phyloP scores from a whole-genome alignment of 2,329 filamentous ascomycete species.

The Lachnellula hyalina region DNA sequence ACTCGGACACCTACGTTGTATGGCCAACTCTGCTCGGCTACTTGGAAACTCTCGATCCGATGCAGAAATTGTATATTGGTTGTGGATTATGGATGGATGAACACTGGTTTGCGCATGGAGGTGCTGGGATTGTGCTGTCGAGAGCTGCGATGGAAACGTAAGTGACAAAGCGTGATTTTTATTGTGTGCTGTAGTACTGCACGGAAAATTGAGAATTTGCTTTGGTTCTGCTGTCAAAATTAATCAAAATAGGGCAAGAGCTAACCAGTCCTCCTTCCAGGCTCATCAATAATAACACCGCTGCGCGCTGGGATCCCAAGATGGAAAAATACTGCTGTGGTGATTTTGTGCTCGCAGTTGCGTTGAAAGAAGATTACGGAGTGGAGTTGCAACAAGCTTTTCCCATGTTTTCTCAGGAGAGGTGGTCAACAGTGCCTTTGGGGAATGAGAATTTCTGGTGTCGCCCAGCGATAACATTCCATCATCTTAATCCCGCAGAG shows the following conservation, averaged over 20 bases:
- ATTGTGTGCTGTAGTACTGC: slow-evolving; percentile 26
- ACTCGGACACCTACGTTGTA: slow-evolving; percentile 51
- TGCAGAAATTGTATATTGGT: slow-evolving; percentile 45
- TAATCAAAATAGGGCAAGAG: neutral
- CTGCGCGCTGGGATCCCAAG: slow-evolving; percentile 41
- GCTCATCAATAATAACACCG: slow-evolving; percentile 38
- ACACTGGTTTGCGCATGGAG: slow-evolving; percentile 49
- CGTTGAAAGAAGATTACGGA: slow-evolving; percentile 40
- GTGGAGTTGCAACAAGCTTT: slow-evolving; percentile 40
- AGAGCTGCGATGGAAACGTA: slow-evolving; percentile 46
- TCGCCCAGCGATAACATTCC: slow-evolving; percentile 50
- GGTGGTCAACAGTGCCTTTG: slow-evolving; percentile 45
- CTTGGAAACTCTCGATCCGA: slow-evolving; percentile 11
- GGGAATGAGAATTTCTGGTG: slow-evolving; percentile 41
- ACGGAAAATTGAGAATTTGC: neutral
- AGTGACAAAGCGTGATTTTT: slow-evolving; percentile 44
- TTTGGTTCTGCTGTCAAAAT: neutral
- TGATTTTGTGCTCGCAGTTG: slow-evolving; percentile 44
- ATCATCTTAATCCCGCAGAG: slow-evolving; percentile 49
- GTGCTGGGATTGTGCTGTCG: slow-evolving; percentile 50
- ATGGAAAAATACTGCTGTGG: slow-evolving; percentile 45
- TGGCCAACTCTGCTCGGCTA: slow-evolving; percentile 43
- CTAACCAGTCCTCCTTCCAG: neutral
- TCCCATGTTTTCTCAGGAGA: slow-evolving; percentile 52
- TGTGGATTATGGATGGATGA: slow-evolving; percentile 42